phyloP scores from a whole-genome alignment of 2,329 filamentous ascomycete genomes.

The Emmonsia crescens region DNA sequence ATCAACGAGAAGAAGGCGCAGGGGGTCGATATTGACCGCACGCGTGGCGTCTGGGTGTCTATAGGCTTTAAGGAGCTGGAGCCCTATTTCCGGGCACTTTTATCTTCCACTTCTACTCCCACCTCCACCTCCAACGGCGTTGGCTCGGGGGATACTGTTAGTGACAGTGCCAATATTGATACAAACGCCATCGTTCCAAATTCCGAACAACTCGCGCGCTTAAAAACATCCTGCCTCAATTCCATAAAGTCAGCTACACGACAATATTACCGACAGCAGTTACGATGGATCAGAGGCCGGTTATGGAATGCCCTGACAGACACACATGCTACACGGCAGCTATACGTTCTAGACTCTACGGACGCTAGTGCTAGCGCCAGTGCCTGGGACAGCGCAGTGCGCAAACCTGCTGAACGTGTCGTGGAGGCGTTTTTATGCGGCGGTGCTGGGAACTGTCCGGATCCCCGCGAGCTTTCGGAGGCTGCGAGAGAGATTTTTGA shows the following conservation, averaged over 20 bases:
- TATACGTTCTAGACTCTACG: conserved; percentile 76
- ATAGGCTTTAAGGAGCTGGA: conserved; percentile 93
- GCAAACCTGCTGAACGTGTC: conserved; percentile 52
- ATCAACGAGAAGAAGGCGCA: conserved; percentile 34
- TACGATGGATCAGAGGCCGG: conserved; percentile 78
- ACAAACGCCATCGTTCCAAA: conserved; percentile 12
- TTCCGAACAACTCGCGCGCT: conserved; percentile 38
- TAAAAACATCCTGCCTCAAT: conserved; percentile 54
- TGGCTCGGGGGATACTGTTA: not conserved
- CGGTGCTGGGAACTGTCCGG: conserved; percentile 39
- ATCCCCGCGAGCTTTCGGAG: conserved; percentile 47
- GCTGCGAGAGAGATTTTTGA: conserved; percentile 47
- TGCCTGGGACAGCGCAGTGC: conserved; percentile 53
- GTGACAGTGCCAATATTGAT: not conserved
- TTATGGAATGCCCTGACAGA: conserved; percentile 58
- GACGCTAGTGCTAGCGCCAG: conserved; percentile 38
- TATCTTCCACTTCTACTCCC: not conserved
- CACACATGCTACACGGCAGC: conserved; percentile 41
- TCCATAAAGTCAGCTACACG: conserved; percentile 72
- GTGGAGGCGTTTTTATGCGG: conserved; percentile 53
- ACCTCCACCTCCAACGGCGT: not conserved
- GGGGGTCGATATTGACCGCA: conserved; percentile 55
- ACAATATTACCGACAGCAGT: conserved; percentile 76
- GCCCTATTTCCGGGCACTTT: conserved; percentile 50
- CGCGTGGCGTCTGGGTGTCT: conserved; percentile 85